These are phyloP conservation scores for Myrmaecium sp. DNA, from an alignment of 2,329 filamentous ascomycete species.

Conservation along the genomic window DNA sequence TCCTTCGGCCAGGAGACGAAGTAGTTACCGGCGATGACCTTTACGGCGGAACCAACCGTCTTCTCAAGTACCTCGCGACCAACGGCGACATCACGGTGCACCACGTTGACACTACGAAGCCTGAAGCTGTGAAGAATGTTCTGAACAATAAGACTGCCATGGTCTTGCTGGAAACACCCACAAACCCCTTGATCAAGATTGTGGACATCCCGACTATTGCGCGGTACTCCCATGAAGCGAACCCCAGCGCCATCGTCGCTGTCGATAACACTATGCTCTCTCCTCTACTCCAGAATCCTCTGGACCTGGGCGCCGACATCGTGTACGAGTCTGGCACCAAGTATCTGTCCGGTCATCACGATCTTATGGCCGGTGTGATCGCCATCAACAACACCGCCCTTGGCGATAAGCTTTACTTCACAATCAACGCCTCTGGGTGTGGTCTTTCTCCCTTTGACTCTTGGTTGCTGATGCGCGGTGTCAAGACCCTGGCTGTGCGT, in stretches of 20 bases:
- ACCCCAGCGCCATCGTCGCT: slow-evolving; percentile 63
- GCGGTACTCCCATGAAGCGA: slow-evolving; percentile 56
- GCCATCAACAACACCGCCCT: slow-evolving; percentile 70
- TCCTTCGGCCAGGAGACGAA: slow-evolving; percentile 84
- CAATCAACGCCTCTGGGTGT: slow-evolving; percentile 91
- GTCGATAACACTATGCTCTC: slow-evolving; percentile 99
- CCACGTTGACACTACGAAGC: slow-evolving; percentile 83
- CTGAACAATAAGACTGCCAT: slow-evolving; percentile 74
- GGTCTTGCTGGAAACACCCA: slow-evolving; percentile 91
- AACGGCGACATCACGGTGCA: slow-evolving; percentile 87
- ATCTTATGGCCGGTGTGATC: slow-evolving; percentile 96
- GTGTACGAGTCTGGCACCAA: slow-evolving; percentile 97
- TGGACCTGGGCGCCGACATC: slow-evolving; percentile 87
- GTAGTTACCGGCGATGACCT: slow-evolving; percentile 94
- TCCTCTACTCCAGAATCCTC: slow-evolving; percentile 79
- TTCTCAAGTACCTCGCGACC: slow-evolving; percentile 79
- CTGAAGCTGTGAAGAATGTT: slow-evolving; percentile 50
- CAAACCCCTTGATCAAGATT: slow-evolving; percentile 96
- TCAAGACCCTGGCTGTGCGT: slow-evolving; percentile 92
- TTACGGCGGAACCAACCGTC: slow-evolving; percentile 85
- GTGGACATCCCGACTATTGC: slow-evolving; percentile 79
- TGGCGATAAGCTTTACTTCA: slow-evolving; percentile 85
- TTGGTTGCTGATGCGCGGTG: slow-evolving; percentile 83
- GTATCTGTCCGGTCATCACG: slow-evolving; percentile 93
- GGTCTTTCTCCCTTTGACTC: slow-evolving; percentile 90